Evolutionary conservation across 169 alveolate species (phyloP).

Genomic region (Plasmodium knowlesi): DNA sequence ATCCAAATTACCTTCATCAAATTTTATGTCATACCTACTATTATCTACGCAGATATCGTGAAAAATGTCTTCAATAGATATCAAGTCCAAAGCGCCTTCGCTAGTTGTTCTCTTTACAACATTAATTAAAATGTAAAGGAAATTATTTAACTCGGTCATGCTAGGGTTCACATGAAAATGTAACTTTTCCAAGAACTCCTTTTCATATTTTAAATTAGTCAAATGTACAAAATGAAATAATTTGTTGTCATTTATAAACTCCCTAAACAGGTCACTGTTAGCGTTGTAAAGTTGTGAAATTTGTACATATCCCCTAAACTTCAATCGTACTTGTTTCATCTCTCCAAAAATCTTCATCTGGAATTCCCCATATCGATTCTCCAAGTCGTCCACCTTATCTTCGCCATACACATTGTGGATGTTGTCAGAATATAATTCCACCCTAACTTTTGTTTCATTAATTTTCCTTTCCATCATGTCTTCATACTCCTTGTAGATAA

Average conservation of each 20-base stretch:
- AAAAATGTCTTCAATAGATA: neutral
- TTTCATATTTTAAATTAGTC: slow-evolving; percentile 29
- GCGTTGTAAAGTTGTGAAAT: slow-evolving; percentile 39
- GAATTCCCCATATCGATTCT: neutral
- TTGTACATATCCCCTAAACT: slow-evolving; percentile 45
- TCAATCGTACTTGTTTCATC: slow-evolving; percentile 32
- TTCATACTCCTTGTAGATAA: slow-evolving; percentile 46
- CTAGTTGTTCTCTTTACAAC: slow-evolving; percentile 10
- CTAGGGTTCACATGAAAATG: slow-evolving; percentile 46
- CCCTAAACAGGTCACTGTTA: slow-evolving; percentile 25
- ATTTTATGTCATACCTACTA: slow-evolving; percentile 24
- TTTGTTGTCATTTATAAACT: slow-evolving; percentile 27
- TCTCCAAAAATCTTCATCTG: slow-evolving; percentile 20
- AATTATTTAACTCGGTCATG: slow-evolving; percentile 18
- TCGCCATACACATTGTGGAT: neutral
- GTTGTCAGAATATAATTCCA: neutral
- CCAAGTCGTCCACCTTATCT: neutral
- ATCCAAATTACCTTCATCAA: slow-evolving; percentile 12
- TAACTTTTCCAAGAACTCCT: slow-evolving; percentile 35
- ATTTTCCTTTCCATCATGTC: neutral
- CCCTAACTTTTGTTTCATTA: neutral
- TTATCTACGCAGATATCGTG: slow-evolving; percentile 3
- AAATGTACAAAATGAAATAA: slow-evolving; percentile 19
- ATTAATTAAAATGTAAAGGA: slow-evolving; percentile 47
- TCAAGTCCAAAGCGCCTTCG: neutral